These are phyloP conservation scores for Cytospora piceae DNA, from an alignment of 2,329 filamentous ascomycete genomes.

Conservation along the genomic window DNA sequence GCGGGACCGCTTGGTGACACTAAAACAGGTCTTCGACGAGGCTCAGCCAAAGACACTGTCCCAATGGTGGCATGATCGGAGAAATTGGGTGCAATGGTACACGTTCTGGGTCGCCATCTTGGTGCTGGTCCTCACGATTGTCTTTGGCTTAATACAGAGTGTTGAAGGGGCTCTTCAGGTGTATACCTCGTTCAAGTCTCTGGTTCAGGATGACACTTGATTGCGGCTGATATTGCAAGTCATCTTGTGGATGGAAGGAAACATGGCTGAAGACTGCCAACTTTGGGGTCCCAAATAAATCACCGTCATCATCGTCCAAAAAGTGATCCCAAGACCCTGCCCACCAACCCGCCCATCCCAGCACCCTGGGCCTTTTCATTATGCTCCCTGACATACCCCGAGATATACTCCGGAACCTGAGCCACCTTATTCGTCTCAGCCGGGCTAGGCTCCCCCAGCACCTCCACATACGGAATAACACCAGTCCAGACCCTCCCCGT, in stretches of 20 bases:
- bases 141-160: slow-evolving; percentile 47
- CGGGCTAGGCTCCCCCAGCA: slow-evolving; percentile 65
- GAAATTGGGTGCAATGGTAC: slow-evolving; percentile 49
- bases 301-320: slow-evolving; percentile 16
- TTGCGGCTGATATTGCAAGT: background rate
- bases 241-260: background rate
- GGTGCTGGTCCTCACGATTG: slow-evolving; percentile 41
- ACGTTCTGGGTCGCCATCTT: slow-evolving; percentile 52
- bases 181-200: slow-evolving; percentile 33
- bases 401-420: slow-evolving; percentile 65
- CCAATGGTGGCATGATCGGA: slow-evolving; percentile 48
- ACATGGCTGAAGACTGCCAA: background rate
- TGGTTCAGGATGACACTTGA: background rate
- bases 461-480: slow-evolving; percentile 65
- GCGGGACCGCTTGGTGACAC: slow-evolving; percentile 46
- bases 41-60: slow-evolving; percentile 40
- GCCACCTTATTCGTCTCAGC: slow-evolving; percentile 61
- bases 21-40: slow-evolving; percentile 49
- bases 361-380: slow-evolving; percentile 37
- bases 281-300: background rate
- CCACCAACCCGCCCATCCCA: slow-evolving; percentile 11
- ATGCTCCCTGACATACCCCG: slow-evolving; percentile 44
- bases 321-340: slow-evolving; percentile 21
- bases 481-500: slow-evolving; percentile 56
- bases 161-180: slow-evolving; percentile 48